Evolutionary conservation across 2,329 filamentous ascomycete species (phyloP).

Genomic region (Arthrocladium fulminans): DNA sequence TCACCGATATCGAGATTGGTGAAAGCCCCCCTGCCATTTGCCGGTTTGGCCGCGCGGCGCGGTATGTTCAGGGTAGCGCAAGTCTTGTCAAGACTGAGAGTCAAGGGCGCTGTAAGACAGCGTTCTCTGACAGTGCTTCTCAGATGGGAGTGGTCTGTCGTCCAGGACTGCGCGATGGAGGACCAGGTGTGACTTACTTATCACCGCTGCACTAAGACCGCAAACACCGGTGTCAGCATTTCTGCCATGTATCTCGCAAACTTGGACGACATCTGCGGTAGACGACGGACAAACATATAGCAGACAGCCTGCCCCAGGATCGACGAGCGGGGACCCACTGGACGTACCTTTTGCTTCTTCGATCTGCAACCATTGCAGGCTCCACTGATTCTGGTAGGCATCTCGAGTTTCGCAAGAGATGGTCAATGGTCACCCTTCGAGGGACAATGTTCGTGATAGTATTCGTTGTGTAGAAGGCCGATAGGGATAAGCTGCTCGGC

Average conservation of each 20-base stretch:
- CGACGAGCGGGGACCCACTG: neutral
- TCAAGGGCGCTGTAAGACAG: neutral
- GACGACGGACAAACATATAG: neutral
- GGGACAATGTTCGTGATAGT: too few relatives aligned
- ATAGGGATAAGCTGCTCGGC: too few relatives aligned
- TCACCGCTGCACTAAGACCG: constrained; percentile 31
- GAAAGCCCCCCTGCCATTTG: too few relatives aligned
- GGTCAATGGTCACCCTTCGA: too few relatives aligned
- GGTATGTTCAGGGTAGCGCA: too few relatives aligned
- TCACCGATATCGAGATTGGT: too few relatives aligned
- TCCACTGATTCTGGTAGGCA: constrained; percentile 30
- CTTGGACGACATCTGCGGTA: neutral
- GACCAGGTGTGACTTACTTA: constrained; percentile 25
- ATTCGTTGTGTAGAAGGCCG: too few relatives aligned
- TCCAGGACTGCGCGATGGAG: neutral
- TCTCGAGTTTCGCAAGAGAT: too few relatives aligned
- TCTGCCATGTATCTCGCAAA: too few relatives aligned
- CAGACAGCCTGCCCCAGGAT: too few relatives aligned
- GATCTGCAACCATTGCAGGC: constrained; percentile 35
- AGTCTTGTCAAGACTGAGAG: too few relatives aligned
- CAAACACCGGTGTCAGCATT: constrained; percentile 12
- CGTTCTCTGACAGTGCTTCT: neutral
- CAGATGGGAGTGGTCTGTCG: neutral
- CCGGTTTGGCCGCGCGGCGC: too few relatives aligned
- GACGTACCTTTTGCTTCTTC: constrained; percentile 35